These are phyloP conservation scores for Platanthera zijinensis DNA, from an alignment of 106 monocot species.

Conservation along the genomic window DNA sequence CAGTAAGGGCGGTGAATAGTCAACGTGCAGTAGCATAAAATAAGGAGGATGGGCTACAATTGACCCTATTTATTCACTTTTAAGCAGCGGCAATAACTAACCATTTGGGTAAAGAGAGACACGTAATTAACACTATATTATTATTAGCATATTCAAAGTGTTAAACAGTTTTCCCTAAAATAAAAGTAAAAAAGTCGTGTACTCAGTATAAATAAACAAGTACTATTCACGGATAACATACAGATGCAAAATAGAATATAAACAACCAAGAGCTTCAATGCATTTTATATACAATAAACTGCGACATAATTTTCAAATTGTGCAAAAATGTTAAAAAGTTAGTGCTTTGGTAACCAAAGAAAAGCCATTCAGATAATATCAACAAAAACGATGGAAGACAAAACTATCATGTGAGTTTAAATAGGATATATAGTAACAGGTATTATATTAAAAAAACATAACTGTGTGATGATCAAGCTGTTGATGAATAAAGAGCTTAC, in stretches of 20 bases:
- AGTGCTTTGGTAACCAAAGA: neutral
- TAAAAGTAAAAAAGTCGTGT: neutral
- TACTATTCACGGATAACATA: neutral
- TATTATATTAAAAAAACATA: neutral
- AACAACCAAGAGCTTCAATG: neutral
- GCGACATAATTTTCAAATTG: neutral
- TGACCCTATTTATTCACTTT: neutral
- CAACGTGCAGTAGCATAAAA: too few relatives aligned
- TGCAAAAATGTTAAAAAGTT: neutral
- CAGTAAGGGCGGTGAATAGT: neutral
- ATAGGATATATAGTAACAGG: neutral
- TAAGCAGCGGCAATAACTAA: neutral
- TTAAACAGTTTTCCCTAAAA: neutral
- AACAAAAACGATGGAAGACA: neutral
- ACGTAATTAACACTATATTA: neutral
- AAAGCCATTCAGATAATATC: neutral
- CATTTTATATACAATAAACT: neutral
- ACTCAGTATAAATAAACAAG: neutral
- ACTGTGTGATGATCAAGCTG: neutral
- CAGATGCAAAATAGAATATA: neutral
- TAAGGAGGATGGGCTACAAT: neutral
- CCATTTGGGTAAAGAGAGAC: neutral
- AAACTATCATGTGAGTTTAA: neutral
- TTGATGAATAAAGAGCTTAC: constrained; percentile 17
- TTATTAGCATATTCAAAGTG: neutral